Evolutionary conservation across 345 rosid species (phyloP).

Genomic region (Eucalyptus sideroxylon): DNA sequence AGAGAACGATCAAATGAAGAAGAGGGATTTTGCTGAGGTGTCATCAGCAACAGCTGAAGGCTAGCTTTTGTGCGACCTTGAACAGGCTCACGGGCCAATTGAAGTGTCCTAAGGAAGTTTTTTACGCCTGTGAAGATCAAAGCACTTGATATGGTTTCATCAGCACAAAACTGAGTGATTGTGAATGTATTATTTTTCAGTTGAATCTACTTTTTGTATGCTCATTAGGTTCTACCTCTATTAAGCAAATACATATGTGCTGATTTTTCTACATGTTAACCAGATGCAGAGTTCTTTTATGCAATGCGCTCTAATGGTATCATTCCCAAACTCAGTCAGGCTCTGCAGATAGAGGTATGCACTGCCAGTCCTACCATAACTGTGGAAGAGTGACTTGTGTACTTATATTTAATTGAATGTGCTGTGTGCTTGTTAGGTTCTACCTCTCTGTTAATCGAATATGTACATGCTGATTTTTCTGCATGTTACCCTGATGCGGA

Average conservation of each 20-base stretch:
- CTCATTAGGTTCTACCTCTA: neutral
- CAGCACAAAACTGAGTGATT: neutral
- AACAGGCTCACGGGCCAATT: neutral
- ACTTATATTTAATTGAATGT: neutral
- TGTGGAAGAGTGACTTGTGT: neutral
- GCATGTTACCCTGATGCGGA: neutral
- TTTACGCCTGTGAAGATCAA: neutral
- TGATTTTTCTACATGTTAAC: neutral
- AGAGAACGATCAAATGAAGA: neutral
- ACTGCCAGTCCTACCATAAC: neutral
- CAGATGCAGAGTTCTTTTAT: neutral
- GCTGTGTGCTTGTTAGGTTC: neutral
- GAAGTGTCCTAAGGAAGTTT: neutral
- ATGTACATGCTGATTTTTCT: neutral
- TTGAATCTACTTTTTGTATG: neutral
- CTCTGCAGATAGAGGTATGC: neutral
- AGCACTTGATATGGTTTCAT: neutral
- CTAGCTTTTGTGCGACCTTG: neutral
- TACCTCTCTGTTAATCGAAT: neutral
- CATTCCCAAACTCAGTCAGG: too few species aligned
- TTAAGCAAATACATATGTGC: neutral
- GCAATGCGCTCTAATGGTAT: too few species aligned
- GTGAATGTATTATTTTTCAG: neutral
- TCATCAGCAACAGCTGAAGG: neutral
- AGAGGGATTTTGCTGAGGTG: neutral